Evolutionary conservation across 768 basidiomycete species (phyloP), one percentile per base, ranked within the genome.

Genomic region (Hygrocybe coccinea): DNA sequence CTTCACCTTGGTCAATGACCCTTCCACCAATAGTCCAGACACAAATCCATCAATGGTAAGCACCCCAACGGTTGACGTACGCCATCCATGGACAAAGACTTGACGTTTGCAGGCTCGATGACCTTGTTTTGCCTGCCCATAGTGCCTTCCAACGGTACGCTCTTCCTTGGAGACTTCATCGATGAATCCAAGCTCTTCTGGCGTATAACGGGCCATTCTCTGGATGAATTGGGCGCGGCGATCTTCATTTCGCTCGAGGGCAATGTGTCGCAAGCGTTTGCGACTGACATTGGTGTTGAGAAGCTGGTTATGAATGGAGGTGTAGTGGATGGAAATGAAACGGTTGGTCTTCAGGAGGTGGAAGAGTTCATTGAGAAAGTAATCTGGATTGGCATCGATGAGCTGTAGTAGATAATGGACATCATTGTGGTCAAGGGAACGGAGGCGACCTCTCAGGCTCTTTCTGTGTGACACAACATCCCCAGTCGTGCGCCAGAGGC

Each of bases 111-210:
- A 29, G 22, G 69, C 71, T 2, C 65, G 17, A 15, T 19, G 33
- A 2, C 71, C 64, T 52, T 59, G 67, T 37, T 24, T 50, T 5
- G 68, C 55, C 21, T 63, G 36, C 9, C 69, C 70, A 45, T 52
- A 43, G 2, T 55, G 25, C 12, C 69, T 36, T 3, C 34, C 50
- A 17, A 52, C 14, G 69, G 70, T 1, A 62, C n/a, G n/a, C n/a
- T n/a, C n/a, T n/a, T n/a, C n/a, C n/a, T n/a, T n/a, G n/a, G n/a
- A n/a, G n/a, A n/a, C 63, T 50, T 75, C 69, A 52, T 74, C 68
- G 10, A 74, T 52, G 52, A 74, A 73, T 0, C 68, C 69, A 11
- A 76, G 60, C 44, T 74, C 63, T 3, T 71, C 66, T 4, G 67
- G 60, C 0, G 39, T 51, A 47, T 74, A 74, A 21, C 62, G 59